phyloP scores from a whole-genome alignment of 1,284 basidiomycete genomes.

The Sparassis latifolia region DNA sequence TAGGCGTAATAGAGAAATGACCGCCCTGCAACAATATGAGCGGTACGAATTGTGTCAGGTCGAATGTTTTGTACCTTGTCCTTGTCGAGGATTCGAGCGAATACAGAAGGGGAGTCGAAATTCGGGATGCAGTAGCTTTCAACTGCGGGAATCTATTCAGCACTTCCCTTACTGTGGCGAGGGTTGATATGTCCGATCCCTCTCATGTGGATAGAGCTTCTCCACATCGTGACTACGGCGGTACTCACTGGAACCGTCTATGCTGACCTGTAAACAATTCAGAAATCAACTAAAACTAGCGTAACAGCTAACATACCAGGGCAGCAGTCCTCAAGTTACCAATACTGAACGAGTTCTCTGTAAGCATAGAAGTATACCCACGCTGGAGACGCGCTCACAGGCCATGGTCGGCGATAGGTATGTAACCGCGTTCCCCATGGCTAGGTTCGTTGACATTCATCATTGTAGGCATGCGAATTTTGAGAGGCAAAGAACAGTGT shows the following conservation, averaged over 20 bases:
- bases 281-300: not conserved
- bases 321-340: conserved; percentile 79
- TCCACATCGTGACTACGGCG: no score
- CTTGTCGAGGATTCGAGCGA: conserved; percentile 83
- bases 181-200: not conserved
- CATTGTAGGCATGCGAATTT: no score
- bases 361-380: not conserved
- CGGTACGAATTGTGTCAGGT: not conserved
- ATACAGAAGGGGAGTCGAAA: conserved; percentile 90
- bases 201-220: no score
- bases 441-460: no score
- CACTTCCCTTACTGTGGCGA: not conserved
- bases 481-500: no score
- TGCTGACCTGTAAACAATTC: conserved; percentile 44
- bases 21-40: conserved; percentile 55
- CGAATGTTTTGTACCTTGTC: conserved; percentile 42
- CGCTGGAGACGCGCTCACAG: conserved; percentile 13
- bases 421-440: conserved; percentile 10
- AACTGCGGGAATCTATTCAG: conserved; percentile 35
- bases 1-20: conserved; percentile 82
- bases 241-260: conserved; percentile 69
- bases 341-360: conserved; percentile 40
- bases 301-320: conserved; percentile 34
- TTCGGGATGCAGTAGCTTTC: conserved; percentile 89
- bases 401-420: conserved; percentile 21